Percentiles rank a stretch among this genome's conserved stretches.
Evolutionary conservation across 2,329 filamentous ascomycete genomes (phyloP).

Genomic region (Fusarium sp.): DNA sequence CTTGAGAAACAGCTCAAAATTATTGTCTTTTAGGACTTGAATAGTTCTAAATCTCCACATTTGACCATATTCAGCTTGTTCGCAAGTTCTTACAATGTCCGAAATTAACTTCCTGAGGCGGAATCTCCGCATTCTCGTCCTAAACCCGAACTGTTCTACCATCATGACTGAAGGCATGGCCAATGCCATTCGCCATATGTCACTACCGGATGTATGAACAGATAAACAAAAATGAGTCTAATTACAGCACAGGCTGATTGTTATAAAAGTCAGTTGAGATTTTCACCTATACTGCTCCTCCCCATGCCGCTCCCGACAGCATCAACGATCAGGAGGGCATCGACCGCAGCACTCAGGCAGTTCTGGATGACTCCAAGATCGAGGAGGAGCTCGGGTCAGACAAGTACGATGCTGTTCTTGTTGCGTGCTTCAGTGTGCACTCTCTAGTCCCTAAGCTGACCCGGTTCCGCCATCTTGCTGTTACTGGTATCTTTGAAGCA

Average conservation of each 20-base stretch:
- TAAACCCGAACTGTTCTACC: conserved; percentile 82
- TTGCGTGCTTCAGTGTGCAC: conserved; percentile 91
- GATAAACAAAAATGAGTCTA: background rate
- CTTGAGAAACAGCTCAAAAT: conserved; percentile 4
- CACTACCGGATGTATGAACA: conserved; percentile 44
- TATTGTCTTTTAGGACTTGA: background rate
- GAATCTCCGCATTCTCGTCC: conserved; percentile 66
- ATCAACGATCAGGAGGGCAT: conserved; percentile 83
- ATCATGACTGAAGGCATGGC: conserved; percentile 77
- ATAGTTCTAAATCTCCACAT: background rate
- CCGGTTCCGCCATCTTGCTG: conserved; percentile 44
- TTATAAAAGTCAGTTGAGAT: conserved; percentile 59
- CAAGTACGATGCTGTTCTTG: conserved; percentile 78
- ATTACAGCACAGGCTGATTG: conserved; percentile 30
- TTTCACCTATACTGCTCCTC: conserved; percentile 71
- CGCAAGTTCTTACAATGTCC: conserved; percentile 27
- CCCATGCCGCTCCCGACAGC: conserved; percentile 71
- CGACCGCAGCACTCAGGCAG: conserved; percentile 68
- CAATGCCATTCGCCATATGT: conserved; percentile 57
- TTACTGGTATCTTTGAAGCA: conserved; percentile 85
- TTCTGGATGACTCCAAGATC: conserved; percentile 65
- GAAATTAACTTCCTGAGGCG: conserved; percentile 30
- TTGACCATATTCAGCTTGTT: background rate
- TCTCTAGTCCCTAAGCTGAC: conserved; percentile 74
- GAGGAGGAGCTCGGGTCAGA: conserved; percentile 49